Base-by-base conservation (phyloP, 1,284 basidiomycete species). In the Meira nashicola region DNA sequence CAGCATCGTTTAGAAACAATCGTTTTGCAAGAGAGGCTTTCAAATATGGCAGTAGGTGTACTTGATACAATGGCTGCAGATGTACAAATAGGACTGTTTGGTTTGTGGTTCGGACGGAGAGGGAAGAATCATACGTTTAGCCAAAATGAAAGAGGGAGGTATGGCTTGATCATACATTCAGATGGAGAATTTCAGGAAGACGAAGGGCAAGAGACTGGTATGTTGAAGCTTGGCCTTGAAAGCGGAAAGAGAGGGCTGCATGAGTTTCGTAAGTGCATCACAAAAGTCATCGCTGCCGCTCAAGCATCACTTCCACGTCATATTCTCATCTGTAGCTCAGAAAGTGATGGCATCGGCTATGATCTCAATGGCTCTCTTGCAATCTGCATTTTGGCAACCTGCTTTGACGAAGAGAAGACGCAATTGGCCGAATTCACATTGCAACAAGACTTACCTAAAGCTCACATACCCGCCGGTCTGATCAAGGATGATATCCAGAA, bases 401-500 rank as follows among this genome's bases (percentile, higher is more conserved):
- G 57, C 57, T 68, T 76, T 70, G 66, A 82, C 80, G 62, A 68
- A 44, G 39, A 63, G 21, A 66, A 64, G 41, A 23, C 25, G 1
- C 51, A 70, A 7, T 44, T 73, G 17, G 12, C 17, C 11, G 54
- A 50, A 9, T 65, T 66, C 12, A 19, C 12, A 12, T 39, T 43
- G 0, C 28, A 8, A 33, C 14, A 48, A 23, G 5, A n/a, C 5
- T 23, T 23, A 21, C 46, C 46, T 23, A 12, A 17, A 5, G 28
- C 28, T 4, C 8, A 33, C 28, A 33, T 33, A 4, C 28, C 28
- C 8, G 4, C 3, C 28, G 33, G 17, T 3, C 52, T 73, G 43
- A 62, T 44, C 68, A 90, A 92, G 74, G 78, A 82, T 21, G 80
- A 83, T 15, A 83, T 90, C 60, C 83, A 83, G 33, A 86, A 81